Conservation (phyloP, 2,329 filamentous ascomycete species). For the Sphaerulina vaccinii region DNA sequence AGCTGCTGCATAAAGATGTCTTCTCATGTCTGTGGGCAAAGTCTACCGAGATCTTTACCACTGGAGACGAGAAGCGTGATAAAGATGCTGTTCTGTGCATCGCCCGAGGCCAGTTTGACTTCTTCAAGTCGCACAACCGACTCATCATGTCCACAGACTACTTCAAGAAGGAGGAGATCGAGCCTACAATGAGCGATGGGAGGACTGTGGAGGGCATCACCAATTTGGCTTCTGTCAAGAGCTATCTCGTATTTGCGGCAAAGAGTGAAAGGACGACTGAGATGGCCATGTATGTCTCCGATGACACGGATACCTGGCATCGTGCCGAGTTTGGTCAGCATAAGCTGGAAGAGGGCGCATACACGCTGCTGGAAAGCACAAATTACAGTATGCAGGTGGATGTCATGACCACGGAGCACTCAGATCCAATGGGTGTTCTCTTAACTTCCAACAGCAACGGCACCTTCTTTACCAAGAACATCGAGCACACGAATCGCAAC, state of each 20-base stretch:
- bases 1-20: conserved; percentile 66
- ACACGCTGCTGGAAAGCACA: conserved; percentile 92
- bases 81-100: conserved; percentile 77
- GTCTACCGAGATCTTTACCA: conserved; percentile 69
- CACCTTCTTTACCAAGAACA: conserved; percentile 89
- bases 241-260: conserved; percentile 80
- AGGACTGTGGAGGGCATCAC: conserved; percentile 76
- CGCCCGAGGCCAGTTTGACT: conserved; percentile 68
- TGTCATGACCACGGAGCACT: conserved; percentile 65
- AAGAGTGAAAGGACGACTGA: conserved; percentile 79
- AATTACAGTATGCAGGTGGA: conserved; percentile 98
- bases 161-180: conserved; percentile 64
- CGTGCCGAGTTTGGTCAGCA: conserved; percentile 86
- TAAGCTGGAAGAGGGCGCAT: conserved; percentile 78
- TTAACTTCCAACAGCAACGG: conserved; percentile 98
- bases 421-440: conserved; percentile 72
- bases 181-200: conserved; percentile 73
- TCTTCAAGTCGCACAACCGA: conserved; percentile 70
- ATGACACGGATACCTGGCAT: conserved; percentile 84
- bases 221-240: conserved; percentile 80
- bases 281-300: conserved; percentile 85
- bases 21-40: conserved; percentile 87
- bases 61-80: conserved; percentile 64
- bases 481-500: conserved; percentile 89
- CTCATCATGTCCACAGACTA: conserved; percentile 80